phyloP scores from a whole-genome alignment of 2,329 filamentous ascomycete species.

The Talaromyces sp. region DNA sequence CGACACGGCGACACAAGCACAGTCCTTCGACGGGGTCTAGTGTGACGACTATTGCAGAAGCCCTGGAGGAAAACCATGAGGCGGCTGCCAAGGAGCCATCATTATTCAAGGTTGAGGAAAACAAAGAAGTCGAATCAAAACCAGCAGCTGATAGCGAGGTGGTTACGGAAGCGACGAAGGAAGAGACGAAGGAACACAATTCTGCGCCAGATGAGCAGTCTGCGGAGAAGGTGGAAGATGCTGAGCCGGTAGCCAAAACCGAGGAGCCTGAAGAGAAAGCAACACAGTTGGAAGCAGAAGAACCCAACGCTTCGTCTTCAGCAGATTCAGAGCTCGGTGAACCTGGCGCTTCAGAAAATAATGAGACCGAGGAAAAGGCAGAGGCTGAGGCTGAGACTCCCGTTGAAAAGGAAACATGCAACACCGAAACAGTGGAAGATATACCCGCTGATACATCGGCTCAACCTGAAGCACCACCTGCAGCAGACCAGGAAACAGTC shows the following conservation, averaged over 20 bases:
- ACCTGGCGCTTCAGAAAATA: neutral
- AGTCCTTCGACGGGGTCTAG: constrained; percentile 74
- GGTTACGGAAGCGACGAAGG: neutral
- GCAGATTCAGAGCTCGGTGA: neutral
- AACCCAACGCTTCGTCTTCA: neutral
- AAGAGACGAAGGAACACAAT: neutral
- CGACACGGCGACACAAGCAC: constrained; percentile 78
- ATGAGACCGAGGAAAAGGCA: neutral
- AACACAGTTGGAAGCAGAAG: neutral
- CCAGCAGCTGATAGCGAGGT: neutral
- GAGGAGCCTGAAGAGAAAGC: neutral
- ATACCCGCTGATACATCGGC: neutral
- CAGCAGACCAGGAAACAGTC: neutral
- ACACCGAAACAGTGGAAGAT: neutral
- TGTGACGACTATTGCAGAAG: constrained; percentile 77
- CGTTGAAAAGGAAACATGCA: neutral
- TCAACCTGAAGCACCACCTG: neutral
- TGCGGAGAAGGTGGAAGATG: neutral
- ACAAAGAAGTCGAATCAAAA: constrained; percentile 1
- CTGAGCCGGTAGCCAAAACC: neutral
- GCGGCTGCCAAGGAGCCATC: neutral
- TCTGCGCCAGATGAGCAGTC: neutral
- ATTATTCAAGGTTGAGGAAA: constrained; percentile 11
- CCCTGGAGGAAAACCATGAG: constrained; percentile 66
- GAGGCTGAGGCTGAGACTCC: neutral